Base-by-base conservation (phyloP, 371 early-diverging fungal genomes). In the Saksenaea oblongispora region DNA sequence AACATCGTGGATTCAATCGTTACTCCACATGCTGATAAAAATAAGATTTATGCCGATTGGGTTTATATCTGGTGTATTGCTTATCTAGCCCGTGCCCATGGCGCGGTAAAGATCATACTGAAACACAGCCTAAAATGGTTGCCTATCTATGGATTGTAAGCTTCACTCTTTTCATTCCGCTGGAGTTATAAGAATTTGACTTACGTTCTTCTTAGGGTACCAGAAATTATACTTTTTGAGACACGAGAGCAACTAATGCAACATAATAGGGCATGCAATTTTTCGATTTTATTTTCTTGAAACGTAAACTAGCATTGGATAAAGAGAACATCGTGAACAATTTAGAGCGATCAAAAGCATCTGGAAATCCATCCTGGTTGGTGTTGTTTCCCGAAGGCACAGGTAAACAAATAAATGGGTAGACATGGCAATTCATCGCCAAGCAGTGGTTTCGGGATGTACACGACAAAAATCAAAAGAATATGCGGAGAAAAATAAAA, bases 321-420 rank as follows among this genome's bases (percentile, higher is more conserved):
- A 77, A 80, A 59, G 70, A 63, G 28, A 76, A 74, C n/a, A 80
- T 89, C 69, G 64, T 76, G 31, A 62, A 47, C 8, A 74, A 75
- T 51, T 53, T 86, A 51, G 64, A 67, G 13, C 70, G 77, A 2
- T 65, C 76, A 14, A 59, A 66, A 36, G 68, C 58, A 64, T 68
- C 56, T 60, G 67, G 65, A 54, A 70, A 82, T n/a, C 92, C 90
- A 14, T 71, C 89, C 36, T 94, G 94, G 95, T 80, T 95, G 27
- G 77, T 95, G 14, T 74, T 96, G 14, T 96, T 93, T 71, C 96
- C 96, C 0, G 96, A 96, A 73, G 96, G 96, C 59, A 94, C 95
- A 15, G 74, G 74, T 70, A 65, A 56, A 44, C 8, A 41, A 17
- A 9, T n/a, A 8, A 41, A n/a, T 41, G 42, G 18, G 14, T 41